phyloP scores from a whole-genome alignment of 2,329 filamentous ascomycete genomes.

The Aspergillaceae sp. region DNA sequence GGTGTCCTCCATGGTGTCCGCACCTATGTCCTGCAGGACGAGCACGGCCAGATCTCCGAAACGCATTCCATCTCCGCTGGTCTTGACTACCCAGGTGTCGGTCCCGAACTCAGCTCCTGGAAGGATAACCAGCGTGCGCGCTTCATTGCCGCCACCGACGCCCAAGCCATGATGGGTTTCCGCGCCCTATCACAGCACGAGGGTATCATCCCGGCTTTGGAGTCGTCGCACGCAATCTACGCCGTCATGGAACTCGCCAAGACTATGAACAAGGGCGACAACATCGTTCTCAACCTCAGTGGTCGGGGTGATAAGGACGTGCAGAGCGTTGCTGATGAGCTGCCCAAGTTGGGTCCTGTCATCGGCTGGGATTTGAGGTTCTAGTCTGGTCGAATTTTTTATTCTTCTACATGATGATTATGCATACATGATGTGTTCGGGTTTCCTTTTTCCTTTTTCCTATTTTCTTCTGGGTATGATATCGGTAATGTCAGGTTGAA shows the following conservation, averaged over 20 bases:
- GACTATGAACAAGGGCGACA: conserved; percentile 78
- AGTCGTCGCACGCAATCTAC: conserved; percentile 86
- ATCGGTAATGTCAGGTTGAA: no score
- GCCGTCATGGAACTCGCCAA: conserved; percentile 86
- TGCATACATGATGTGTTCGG: not conserved
- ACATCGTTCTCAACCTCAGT: conserved; percentile 87
- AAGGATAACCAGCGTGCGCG: conserved; percentile 81
- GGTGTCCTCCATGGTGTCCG: conserved; percentile 93
- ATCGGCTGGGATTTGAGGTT: conserved; percentile 66
- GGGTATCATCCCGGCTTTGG: conserved; percentile 92
- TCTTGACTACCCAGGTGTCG: conserved; percentile 93
- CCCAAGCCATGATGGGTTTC: conserved; percentile 83
- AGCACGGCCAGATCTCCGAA: conserved; percentile 85
- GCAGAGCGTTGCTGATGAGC: conserved; percentile 90
- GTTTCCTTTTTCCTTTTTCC: not conserved
- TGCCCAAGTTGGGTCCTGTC: conserved; percentile 77
- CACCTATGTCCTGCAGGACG: conserved; percentile 89
- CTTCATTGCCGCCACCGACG: conserved; percentile 86
- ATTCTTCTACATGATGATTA: not conserved
- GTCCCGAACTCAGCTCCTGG: conserved; percentile 84
- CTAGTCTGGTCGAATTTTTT: conserved; percentile 15
- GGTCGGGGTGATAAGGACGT: conserved; percentile 97
- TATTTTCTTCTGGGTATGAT: no score
- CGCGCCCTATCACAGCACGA: conserved; percentile 75
- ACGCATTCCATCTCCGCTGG: conserved; percentile 96